These are phyloP conservation scores for Pythium dissimile DNA, from an alignment of 352 stramenopile genomes.

Conservation along the genomic window DNA sequence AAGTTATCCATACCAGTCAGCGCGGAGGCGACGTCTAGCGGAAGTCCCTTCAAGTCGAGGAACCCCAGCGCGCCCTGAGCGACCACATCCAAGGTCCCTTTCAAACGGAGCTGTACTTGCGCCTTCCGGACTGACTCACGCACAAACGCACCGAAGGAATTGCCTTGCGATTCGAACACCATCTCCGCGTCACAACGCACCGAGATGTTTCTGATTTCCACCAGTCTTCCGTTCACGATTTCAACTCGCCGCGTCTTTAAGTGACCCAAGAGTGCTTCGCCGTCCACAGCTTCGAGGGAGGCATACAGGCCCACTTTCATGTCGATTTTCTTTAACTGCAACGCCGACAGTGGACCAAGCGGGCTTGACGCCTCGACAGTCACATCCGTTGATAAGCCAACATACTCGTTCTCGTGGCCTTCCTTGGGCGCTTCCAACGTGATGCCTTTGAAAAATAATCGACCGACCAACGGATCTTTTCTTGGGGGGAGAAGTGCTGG, in stretches of 20 bases:
- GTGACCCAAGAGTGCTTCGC: constrained; percentile 40
- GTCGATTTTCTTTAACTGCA: constrained; percentile 53
- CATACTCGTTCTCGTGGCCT: constrained; percentile 37
- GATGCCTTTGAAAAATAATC: constrained; percentile 67
- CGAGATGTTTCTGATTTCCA: constrained; percentile 67
- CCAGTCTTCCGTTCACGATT: constrained; percentile 49
- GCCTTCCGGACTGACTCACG: constrained; percentile 53
- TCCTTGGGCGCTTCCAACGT: constrained; percentile 40
- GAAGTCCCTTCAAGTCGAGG: constrained; percentile 45
- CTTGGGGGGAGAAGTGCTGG: constrained; percentile 53
- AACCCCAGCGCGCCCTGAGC: constrained; percentile 57
- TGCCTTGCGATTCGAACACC: constrained; percentile 35
- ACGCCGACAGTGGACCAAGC: constrained; percentile 48
- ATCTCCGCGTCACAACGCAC: constrained; percentile 57
- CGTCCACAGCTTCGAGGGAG: background rate
- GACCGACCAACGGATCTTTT: constrained; percentile 51
- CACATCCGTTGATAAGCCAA: constrained; percentile 48
- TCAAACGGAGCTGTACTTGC: constrained; percentile 41
- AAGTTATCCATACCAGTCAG: constrained; percentile 69
- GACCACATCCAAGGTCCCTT: constrained; percentile 56
- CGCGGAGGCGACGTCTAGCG: constrained; percentile 37
- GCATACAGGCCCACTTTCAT: constrained; percentile 59
- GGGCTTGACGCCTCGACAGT: constrained; percentile 68
- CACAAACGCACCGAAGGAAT: constrained; percentile 63
- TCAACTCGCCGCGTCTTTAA: constrained; percentile 50